Evolutionary conservation across 345 rosid species (phyloP), one percentile per base, ranked within the genome.

Genomic region (Salix exigua): DNA sequence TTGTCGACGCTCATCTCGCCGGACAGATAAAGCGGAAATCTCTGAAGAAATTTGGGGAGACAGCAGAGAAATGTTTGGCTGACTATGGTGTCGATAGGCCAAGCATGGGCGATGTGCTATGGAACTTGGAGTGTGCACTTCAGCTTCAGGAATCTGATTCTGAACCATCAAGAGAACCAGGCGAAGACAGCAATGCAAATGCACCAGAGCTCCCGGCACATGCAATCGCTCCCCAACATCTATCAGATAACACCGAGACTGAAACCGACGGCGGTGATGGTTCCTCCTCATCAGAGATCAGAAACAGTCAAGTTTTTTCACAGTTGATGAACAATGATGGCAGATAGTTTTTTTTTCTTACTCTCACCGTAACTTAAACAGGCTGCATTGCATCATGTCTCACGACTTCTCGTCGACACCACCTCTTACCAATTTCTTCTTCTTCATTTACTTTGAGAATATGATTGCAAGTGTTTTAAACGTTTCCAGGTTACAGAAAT

Each of bases 81-180:
- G 99, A 96, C 30, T 96, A 95, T 16, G 97, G 99, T 2, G 92
- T 95, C 6, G 97, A 95, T 80, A 91, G 99, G 81, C 99, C 99
- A 0, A 86, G 86, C 7, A 93, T 95, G 86, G 99, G 99, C 4
- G 99, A 93, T 82, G 97, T 95, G 53, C 61, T 95, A 50, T 95
- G 99, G 99, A 95, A 93, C 74, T 86, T 95, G 77, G 99, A 95
- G 76, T 79, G 85, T 70, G 88, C 84, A 17, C 91, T 91, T 71
- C 97, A 89, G 85, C 90, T 93, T 82, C 98, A 93, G 75, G 94
- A 89, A 82, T 88, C 97, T 26, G 94, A 88, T 81, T 88, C 95
- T 31, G 85, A 86, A 46, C 75, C 84, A 4, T 38, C 82, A 21
- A 80, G 61, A 42, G 83, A 85, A 68, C 80, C 88, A 68, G 78